Percentiles rank a stretch among this genome's conserved stretches.
Evolutionary conservation across 1,139 yeast species (phyloP).

Genomic region (Dujonia santamariae): DNA sequence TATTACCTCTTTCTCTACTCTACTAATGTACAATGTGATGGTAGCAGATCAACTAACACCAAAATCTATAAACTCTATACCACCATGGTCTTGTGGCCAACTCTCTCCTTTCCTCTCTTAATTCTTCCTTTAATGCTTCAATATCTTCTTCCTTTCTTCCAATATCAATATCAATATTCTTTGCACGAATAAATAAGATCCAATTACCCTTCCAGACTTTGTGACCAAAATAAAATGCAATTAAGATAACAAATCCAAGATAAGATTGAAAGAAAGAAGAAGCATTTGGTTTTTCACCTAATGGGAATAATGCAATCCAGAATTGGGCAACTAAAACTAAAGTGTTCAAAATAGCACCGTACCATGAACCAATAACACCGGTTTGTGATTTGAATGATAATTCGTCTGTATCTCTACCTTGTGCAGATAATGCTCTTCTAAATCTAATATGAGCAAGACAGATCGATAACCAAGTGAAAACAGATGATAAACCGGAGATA

Average conservation of each 20-base stretch:
- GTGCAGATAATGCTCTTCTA: slow-evolving; percentile 28
- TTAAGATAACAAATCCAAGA: slow-evolving; percentile 36
- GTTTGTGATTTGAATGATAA: slow-evolving; percentile 52
- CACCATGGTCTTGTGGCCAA: slow-evolving; percentile 30
- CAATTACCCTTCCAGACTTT: slow-evolving; percentile 41
- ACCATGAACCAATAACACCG: slow-evolving; percentile 54
- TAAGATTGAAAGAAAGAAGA: slow-evolving; percentile 32
- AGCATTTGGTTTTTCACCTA: slow-evolving; percentile 35
- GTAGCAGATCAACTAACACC: slow-evolving; percentile 31
- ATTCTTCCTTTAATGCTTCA: slow-evolving; percentile 40
- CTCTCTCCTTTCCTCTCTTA: slow-evolving; percentile 34
- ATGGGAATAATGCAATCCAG: slow-evolving; percentile 39
- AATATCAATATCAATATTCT: slow-evolving; percentile 38
- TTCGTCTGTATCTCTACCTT: slow-evolving; percentile 47
- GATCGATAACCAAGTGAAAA: slow-evolving; percentile 40
- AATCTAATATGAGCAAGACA: slow-evolving; percentile 37
- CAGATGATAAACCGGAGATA: slow-evolving; percentile 36
- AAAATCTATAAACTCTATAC: slow-evolving; percentile 31
- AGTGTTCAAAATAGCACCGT: slow-evolving; percentile 44
- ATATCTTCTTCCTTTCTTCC: slow-evolving; percentile 42
- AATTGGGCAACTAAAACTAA: slow-evolving; percentile 57
- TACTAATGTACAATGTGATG: too few relatives aligned
- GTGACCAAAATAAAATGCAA: slow-evolving; percentile 38
- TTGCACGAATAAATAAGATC: slow-evolving; percentile 31
- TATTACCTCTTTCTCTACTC: background rate